Evolutionary conservation across 148 eudicot genomes (phyloP).

Genomic region (Rheum nobile): DNA sequence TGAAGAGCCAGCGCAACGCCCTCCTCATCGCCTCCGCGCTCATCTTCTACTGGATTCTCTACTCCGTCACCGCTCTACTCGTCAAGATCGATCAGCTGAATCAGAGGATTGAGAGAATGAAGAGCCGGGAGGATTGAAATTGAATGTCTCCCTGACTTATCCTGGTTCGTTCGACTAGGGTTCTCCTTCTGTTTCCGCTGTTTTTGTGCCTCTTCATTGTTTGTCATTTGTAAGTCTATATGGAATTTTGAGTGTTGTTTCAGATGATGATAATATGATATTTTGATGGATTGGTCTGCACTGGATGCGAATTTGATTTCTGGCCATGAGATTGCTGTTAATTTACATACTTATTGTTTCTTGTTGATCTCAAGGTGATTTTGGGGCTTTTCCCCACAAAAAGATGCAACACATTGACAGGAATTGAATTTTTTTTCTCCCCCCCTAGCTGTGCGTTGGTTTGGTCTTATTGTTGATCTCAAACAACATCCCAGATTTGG

Average conservation of each 20-base stretch:
- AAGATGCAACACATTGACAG: too few relatives aligned
- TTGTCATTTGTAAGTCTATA: not conserved
- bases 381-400: too few relatives aligned
- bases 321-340: too few relatives aligned
- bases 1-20: slow-evolving; percentile 69
- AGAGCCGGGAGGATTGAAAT: slow-evolving; percentile 32
- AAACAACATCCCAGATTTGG: too few relatives aligned
- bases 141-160: not conserved
- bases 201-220: not conserved
- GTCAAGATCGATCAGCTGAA: slow-evolving; percentile 47
- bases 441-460: too few relatives aligned
- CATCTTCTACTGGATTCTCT: slow-evolving; percentile 64
- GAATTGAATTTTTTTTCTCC: too few relatives aligned
- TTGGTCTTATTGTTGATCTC: too few relatives aligned
- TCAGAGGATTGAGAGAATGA: slow-evolving; percentile 47
- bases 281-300: too few relatives aligned
- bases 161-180: not conserved
- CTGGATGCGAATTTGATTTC: too few relatives aligned
- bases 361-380: too few relatives aligned
- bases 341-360: too few relatives aligned
- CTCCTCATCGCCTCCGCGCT: slow-evolving; percentile 55
- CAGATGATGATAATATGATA: not conserved
- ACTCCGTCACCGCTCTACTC: slow-evolving; percentile 48
- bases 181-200: too few relatives aligned
- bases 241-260: not conserved